Evolutionary conservation across 164 flowering plant genomes (phyloP).

Genomic region (Annona cherimola): DNA sequence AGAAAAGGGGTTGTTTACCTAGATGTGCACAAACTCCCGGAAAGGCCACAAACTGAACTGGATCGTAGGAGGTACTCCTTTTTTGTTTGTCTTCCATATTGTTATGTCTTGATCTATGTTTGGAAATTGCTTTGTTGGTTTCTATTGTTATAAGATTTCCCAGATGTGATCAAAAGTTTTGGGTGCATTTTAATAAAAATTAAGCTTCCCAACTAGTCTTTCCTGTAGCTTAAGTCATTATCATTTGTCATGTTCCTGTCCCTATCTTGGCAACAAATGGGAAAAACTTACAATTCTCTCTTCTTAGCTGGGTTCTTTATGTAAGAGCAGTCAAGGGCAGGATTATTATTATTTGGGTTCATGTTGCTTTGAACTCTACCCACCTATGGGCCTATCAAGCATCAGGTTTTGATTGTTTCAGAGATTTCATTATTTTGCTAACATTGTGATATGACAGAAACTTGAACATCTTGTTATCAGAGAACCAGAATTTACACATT

Average conservation of each 20-base stretch:
- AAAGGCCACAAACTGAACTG: slow-evolving; percentile 76
- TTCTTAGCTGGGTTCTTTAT: not conserved
- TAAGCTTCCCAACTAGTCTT: not conserved
- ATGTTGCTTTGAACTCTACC: no score
- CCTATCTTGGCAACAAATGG: no score
- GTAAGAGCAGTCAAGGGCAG: not conserved
- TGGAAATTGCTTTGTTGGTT: not conserved
- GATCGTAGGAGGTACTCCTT: slow-evolving; percentile 71
- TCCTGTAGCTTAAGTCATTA: no score
- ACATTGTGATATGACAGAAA: no score
- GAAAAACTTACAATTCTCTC: not conserved
- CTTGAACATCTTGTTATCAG: no score
- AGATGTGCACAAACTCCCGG: slow-evolving; percentile 95
- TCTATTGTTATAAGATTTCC: no score
- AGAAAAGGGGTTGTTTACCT: slow-evolving; percentile 95
- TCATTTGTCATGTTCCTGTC: no score
- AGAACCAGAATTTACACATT: no score
- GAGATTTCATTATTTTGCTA: not conserved
- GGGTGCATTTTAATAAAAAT: not conserved
- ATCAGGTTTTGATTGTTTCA: not conserved
- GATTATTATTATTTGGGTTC: no score
- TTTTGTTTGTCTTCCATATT: not conserved
- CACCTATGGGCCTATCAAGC: not conserved
- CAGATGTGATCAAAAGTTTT: not conserved
- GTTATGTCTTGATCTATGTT: not conserved